phyloP scores from a whole-genome alignment of 202 grass and related monocot genomes.

The Setaria italica region DNA sequence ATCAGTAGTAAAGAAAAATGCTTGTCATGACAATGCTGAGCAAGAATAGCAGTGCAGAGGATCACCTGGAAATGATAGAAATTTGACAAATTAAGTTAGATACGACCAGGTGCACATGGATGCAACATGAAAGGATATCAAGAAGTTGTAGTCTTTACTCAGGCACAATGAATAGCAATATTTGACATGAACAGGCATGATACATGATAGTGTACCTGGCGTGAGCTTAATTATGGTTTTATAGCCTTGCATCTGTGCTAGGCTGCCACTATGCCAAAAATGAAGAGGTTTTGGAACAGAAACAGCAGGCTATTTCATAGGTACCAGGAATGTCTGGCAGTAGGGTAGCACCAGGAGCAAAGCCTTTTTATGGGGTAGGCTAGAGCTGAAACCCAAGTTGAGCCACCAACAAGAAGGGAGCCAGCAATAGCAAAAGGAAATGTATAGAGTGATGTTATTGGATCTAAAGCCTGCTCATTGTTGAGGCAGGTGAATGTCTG shows the following conservation, averaged over 20 bases:
- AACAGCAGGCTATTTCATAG: background rate
- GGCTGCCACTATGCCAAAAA: background rate
- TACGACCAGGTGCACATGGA: conserved; percentile 13
- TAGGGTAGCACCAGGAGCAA: background rate
- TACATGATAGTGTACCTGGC: conserved; percentile 17
- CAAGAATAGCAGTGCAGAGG: conserved; percentile 8
- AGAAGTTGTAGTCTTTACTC: conserved; percentile 26
- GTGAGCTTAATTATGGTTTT: background rate
- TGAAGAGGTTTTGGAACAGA: background rate
- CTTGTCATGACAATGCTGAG: conserved; percentile 1
- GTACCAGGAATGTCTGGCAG: background rate
- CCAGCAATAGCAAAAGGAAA: background rate
- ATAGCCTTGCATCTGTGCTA: background rate
- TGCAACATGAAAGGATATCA: conserved; percentile 28
- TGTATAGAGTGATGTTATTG: background rate
- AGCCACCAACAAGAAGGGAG: background rate
- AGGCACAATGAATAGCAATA: conserved; percentile 20
- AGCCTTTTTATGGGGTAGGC: background rate
- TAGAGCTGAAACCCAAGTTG: background rate
- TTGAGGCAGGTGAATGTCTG: background rate
- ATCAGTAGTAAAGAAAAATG: conserved; percentile 21
- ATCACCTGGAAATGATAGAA: conserved; percentile 10
- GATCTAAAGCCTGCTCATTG: background rate
- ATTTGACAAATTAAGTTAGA: conserved; percentile 14
- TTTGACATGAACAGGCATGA: conserved; percentile 5